Conservation (phyloP, 768 basidiomycete genomes). For the Pleurotus sapidus region DNA sequence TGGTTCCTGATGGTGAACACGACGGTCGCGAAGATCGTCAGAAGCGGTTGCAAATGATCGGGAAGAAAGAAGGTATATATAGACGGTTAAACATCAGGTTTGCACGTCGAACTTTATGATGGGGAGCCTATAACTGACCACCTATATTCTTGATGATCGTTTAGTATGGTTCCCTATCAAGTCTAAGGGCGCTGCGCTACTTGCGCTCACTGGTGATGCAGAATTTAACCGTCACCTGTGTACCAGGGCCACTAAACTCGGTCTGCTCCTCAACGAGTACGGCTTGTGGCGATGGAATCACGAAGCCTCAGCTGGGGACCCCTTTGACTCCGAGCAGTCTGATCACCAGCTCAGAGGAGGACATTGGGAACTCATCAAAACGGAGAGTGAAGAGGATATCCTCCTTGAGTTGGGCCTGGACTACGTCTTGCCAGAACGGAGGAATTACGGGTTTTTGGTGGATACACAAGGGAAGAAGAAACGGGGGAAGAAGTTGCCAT, state of each 20-base stretch:
- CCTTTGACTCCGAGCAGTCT: background rate
- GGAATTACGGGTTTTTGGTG: slow-evolving; percentile 29
- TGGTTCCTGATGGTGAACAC: slow-evolving; percentile 35
- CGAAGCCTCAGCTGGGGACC: background rate
- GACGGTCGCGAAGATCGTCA: slow-evolving; percentile 18
- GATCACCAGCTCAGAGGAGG: slow-evolving; percentile 21
- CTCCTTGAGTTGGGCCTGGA: slow-evolving; percentile 41
- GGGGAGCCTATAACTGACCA: no score
- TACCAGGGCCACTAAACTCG: slow-evolving; percentile 37
- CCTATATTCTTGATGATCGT: slow-evolving; percentile 4
- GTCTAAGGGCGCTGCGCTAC: slow-evolving; percentile 48
- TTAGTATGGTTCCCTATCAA: slow-evolving; percentile 45
- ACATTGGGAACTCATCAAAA: slow-evolving; percentile 45
- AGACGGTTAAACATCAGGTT: slow-evolving; percentile 36
- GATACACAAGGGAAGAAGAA: background rate
- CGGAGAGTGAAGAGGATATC: slow-evolving; percentile 42
- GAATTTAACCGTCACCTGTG: slow-evolving; percentile 43
- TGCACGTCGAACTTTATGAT: slow-evolving; percentile 11
- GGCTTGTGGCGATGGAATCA: slow-evolving; percentile 63
- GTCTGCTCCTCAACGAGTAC: slow-evolving; percentile 54
- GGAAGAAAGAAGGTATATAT: slow-evolving; percentile 32
- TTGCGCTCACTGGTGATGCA: slow-evolving; percentile 55
- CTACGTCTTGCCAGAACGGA: slow-evolving; percentile 33
- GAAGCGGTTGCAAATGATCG: slow-evolving; percentile 24
- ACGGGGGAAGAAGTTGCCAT: background rate